Percentiles rank a stretch among this genome's conserved stretches.
Evolutionary conservation across 2,329 filamentous ascomycete species (phyloP).

Genomic region (Diaporthe caulivora): DNA sequence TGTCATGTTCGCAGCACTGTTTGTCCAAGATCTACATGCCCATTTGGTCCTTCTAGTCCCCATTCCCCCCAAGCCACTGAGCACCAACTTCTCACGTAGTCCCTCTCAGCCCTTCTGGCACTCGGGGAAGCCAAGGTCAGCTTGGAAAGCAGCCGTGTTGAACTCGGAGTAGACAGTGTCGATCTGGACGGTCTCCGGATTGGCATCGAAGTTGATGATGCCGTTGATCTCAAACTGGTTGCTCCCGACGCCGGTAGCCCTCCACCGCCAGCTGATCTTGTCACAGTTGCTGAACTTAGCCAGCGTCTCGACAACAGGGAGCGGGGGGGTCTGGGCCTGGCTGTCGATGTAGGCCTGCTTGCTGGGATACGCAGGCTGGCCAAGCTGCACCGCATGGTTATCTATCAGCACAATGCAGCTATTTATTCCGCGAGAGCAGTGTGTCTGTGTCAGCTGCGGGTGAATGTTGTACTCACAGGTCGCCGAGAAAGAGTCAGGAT

Average conservation of each 20-base stretch:
- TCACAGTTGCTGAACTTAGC: constrained; percentile 32
- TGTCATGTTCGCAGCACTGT: background rate
- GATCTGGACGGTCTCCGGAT: constrained; percentile 32
- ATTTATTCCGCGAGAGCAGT: background rate
- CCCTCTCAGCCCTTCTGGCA: background rate
- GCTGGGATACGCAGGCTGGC: constrained; percentile 37
- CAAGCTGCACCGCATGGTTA: background rate
- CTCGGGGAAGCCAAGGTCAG: constrained; percentile 28
- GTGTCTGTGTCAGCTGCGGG: rapidly evolving
- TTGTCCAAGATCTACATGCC: background rate
- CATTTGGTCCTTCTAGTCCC: too few relatives aligned
- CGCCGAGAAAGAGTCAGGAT: constrained; percentile 35
- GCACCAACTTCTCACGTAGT: background rate
- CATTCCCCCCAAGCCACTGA: too few relatives aligned
- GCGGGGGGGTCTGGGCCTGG: constrained; percentile 36
- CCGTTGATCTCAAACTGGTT: constrained; percentile 34
- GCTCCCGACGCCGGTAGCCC: constrained; percentile 37
- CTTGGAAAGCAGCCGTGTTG: constrained; percentile 37
- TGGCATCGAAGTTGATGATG: constrained; percentile 35
- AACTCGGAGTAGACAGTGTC: constrained; percentile 38
- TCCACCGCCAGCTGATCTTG: constrained; percentile 39
- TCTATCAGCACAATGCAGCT: background rate
- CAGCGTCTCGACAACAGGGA: constrained; percentile 32
- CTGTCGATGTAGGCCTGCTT: constrained; percentile 37
- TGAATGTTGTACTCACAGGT: constrained; percentile 13